Conservation (phyloP, 306 rosid species). For the Fragaria iinumae region DNA sequence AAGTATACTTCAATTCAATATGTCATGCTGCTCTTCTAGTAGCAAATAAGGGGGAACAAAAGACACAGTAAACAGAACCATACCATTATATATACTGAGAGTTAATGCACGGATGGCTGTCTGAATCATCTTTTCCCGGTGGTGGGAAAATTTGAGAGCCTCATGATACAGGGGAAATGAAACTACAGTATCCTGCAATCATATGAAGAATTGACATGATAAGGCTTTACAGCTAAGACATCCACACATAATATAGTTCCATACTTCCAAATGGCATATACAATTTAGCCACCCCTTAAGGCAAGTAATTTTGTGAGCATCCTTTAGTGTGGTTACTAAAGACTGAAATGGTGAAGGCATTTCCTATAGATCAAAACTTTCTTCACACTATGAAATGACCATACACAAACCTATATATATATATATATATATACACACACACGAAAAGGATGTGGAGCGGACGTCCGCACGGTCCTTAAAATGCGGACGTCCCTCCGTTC, state of each 20-base stretch:
- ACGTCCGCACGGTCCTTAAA: no score
- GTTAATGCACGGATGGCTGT: conserved; percentile 68
- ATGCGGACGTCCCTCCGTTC: no score
- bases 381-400: background rate
- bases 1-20: conserved; percentile 22
- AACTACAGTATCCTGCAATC: conserved; percentile 60
- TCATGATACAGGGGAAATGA: conserved; percentile 79
- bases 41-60: background rate
- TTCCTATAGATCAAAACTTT: background rate
- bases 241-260: background rate
- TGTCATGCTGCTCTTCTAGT: conserved; percentile 16
- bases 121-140: conserved; percentile 77
- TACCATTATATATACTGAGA: conserved; percentile 72
- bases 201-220: background rate
- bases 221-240: background rate
- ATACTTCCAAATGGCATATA: background rate
- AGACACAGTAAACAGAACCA: background rate
- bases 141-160: conserved; percentile 74
- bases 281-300: background rate
- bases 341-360: conserved; percentile 1
- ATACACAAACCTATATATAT: background rate
- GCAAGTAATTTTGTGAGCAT: background rate
- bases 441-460: no score
- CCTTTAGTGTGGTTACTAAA: background rate
- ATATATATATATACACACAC: no score